phyloP scores from a whole-genome alignment of 2,329 filamentous ascomycete genomes.

The Aspergillus latus region DNA sequence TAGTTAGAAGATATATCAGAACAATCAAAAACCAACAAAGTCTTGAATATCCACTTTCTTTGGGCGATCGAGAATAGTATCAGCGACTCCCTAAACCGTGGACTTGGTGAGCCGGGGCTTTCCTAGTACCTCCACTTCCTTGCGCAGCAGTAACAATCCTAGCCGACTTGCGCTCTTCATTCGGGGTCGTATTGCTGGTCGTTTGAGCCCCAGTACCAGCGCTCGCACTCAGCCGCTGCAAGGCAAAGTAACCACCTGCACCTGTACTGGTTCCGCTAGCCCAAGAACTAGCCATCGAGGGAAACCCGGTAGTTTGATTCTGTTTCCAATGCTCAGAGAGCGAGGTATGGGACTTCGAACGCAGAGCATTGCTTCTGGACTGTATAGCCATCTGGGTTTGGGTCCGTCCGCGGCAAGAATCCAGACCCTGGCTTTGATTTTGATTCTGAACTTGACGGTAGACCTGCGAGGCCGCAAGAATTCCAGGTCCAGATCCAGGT shows the following conservation, averaged over 20 bases:
- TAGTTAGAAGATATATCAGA: neutral
- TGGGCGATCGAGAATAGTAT: neutral
- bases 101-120: neutral
- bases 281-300: neutral
- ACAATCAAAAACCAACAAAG: neutral
- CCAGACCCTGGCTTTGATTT: neutral
- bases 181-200: slow-evolving; percentile 11
- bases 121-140: neutral
- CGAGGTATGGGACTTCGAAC: slow-evolving; percentile 8
- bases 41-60: neutral
- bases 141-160: neutral
- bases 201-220: slow-evolving; percentile 4
- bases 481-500: slow-evolving; percentile 9
- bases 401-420: neutral
- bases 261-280: neutral
- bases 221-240: neutral
- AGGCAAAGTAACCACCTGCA: slow-evolving; percentile 2
- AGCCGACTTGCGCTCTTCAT: slow-evolving; percentile 9
- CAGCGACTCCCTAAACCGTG: neutral
- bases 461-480: neutral
- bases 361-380: neutral
- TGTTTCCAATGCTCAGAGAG: slow-evolving; percentile 1
- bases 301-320: neutral
- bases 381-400: neutral
- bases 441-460: neutral